A percentile compares a stretch with the other conserved stretches of the same genome.
phyloP scores from a whole-genome alignment of 441 rosid genomes.

The Manihot esculenta region DNA sequence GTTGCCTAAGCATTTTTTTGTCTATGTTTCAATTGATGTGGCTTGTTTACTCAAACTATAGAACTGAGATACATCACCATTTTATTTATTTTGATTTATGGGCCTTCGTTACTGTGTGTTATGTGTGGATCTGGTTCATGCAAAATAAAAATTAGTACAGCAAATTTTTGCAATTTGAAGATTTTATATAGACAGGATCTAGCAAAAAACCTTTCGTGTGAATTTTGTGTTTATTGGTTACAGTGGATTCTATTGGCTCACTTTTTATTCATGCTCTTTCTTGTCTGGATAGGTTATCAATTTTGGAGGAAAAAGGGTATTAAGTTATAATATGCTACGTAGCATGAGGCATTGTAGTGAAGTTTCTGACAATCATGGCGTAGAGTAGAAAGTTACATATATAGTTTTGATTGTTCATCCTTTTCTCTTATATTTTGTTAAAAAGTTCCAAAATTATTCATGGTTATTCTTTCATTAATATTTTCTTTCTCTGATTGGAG shows the following conservation, averaged over 20 bases:
- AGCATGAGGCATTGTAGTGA: background rate
- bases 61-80: no score
- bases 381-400: background rate
- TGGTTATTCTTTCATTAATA: background rate
- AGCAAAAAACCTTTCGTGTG: background rate
- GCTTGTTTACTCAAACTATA: no score
- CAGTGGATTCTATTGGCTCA: background rate
- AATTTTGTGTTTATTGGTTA: background rate
- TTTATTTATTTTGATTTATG: background rate
- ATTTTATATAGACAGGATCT: background rate
- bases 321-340: background rate
- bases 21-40: no score
- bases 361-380: background rate
- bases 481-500: slow-evolving; percentile 5
- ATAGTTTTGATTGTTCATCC: background rate
- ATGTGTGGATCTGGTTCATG: background rate
- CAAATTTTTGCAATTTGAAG: background rate
- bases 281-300: background rate
- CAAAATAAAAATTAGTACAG: background rate
- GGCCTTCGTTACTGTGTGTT: background rate
- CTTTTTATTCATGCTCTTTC: background rate
- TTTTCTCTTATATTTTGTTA: background rate
- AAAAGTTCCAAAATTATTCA: background rate
- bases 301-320: background rate
- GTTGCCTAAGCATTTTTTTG: no score